Evolutionary conservation across 768 basidiomycete species (phyloP).

Genomic region (Paxillus involutus): DNA sequence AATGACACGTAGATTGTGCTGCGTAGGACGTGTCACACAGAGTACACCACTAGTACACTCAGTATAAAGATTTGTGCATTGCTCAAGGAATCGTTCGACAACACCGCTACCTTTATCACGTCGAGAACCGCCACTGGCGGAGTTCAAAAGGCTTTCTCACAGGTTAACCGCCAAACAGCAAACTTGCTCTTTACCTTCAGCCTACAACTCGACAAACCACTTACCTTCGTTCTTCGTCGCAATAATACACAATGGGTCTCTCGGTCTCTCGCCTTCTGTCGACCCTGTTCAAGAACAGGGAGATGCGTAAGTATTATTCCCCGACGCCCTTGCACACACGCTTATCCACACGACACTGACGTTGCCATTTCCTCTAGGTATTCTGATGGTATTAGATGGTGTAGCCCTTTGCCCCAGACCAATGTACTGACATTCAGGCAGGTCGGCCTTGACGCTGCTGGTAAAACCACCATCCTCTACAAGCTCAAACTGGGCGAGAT

Average conservation of each 20-base stretch:
- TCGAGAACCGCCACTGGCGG: constrained; percentile 26
- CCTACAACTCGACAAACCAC: constrained; percentile 26
- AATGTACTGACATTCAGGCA: constrained; percentile 27
- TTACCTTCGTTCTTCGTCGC: constrained; percentile 30
- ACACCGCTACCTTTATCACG: not conserved
- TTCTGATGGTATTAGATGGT: constrained; percentile 76
- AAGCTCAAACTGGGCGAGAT: constrained; percentile 99
- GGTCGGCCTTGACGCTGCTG: constrained; percentile 99
- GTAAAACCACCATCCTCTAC: constrained; percentile 98
- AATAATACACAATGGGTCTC: constrained; percentile 66
- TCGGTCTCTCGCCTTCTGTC: constrained; percentile 73
- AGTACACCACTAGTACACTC: too few species aligned
- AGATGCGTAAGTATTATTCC: constrained; percentile 83
- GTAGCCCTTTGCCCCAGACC: constrained; percentile 19
- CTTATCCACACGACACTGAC: constrained; percentile 23
- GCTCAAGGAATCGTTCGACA: not conserved
- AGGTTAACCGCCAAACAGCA: constrained; percentile 30
- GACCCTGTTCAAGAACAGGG: constrained; percentile 95
- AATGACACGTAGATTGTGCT: constrained; percentile 16
- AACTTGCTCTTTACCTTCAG: constrained; percentile 33
- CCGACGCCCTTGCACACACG: constrained; percentile 10
- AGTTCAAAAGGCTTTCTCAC: constrained; percentile 35
- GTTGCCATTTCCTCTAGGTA: constrained; percentile 58
- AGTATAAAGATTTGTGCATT: not conserved
- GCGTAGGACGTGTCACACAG: constrained; percentile 11